Evolutionary conservation across 228 moss, liverwort and hornwort species (phyloP).

Genomic region (Sphagnum fallax): DNA sequence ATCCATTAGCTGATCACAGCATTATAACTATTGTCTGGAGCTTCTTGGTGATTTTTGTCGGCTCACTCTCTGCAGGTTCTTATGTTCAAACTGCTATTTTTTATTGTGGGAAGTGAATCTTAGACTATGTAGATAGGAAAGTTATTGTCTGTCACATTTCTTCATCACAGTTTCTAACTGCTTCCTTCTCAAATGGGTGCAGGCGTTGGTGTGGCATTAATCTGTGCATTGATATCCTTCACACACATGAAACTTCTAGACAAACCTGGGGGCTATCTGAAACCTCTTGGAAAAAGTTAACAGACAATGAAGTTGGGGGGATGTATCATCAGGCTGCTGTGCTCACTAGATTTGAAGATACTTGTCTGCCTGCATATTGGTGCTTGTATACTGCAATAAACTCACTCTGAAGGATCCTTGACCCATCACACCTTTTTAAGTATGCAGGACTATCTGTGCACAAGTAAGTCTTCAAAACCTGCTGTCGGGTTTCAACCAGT

Average conservation of each 20-base stretch:
- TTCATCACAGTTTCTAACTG: conserved; percentile 12
- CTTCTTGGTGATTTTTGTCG: conserved; percentile 90
- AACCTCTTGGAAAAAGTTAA: too few relatives aligned
- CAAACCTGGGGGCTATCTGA: too few relatives aligned
- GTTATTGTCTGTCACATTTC: too few relatives aligned
- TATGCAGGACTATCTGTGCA: conserved; percentile 94
- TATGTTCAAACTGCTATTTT: too few relatives aligned
- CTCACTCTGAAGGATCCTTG: conserved; percentile 29
- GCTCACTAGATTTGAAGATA: too few relatives aligned
- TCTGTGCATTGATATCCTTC: conserved; percentile 93
- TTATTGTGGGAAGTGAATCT: too few relatives aligned
- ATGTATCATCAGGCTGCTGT: too few relatives aligned
- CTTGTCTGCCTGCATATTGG: too few relatives aligned
- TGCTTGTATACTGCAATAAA: too few relatives aligned
- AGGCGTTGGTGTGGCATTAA: conserved; percentile 89
- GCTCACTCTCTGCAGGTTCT: conserved; percentile 84
- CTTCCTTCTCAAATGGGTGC: conserved; percentile 22
- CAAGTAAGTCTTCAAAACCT: conserved; percentile 35
- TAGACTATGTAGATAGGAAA: too few relatives aligned
- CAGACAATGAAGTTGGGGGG: too few relatives aligned
- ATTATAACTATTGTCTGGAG: conserved; percentile 74
- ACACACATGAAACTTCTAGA: too few relatives aligned
- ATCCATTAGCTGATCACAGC: conserved; percentile 71
- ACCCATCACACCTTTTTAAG: conserved; percentile 82
- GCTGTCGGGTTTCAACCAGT: not conserved